Evolutionary conservation across 2,329 filamentous ascomycete genomes (phyloP), one percentile per base, ranked within the genome.

Genomic region (Pestalotiopsis sp.): DNA sequence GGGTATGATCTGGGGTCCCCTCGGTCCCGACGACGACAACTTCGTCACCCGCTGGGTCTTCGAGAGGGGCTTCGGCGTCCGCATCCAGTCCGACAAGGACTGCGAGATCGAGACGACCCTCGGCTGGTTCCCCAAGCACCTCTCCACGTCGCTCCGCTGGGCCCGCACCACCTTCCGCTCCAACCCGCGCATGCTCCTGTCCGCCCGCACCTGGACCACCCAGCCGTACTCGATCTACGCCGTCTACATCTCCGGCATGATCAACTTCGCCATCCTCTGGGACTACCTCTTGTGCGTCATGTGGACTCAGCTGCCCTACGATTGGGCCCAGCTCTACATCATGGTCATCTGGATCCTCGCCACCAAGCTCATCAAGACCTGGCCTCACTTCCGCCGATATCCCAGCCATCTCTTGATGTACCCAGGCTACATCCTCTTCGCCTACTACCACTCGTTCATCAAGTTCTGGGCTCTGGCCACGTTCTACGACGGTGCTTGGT

Each of bases 1-100:
- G 23, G 20, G 14, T 13, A 25, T 60, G 31, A 38, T 11, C 6
- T 80, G 78, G 0, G 81, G 82, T 0, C 84, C 85, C 0, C 75
- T 90, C 2, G 83, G 85, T 23, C 80, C 82, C 0, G 89, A 91
- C 69, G 88, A 91, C 68, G 89, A 91, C 79, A 91, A 91, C 75
- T 90, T 85, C 72, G 79, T 87, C 45, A 91, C 88, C 0, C 81
- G 89, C 12, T 87, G 83, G 69, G 80, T 85, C 5, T 82, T 87
- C 57, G 79, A 79, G 11, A 75, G 83, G 5, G 82, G 81, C n/a
- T 89, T 83, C 82, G 79, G 82, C 7, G 84, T 90, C 68, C 81
- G 82, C 60, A 84, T 91, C 64, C 88, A 91, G 73, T 83, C 85
- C 68, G 80, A 81, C 4, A 72, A 79, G 0, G 82, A 87, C 2